These are phyloP conservation scores for Aspergillus transmontanensis DNA, from an alignment of 2,329 filamentous ascomycete genomes.

Conservation along the genomic window DNA sequence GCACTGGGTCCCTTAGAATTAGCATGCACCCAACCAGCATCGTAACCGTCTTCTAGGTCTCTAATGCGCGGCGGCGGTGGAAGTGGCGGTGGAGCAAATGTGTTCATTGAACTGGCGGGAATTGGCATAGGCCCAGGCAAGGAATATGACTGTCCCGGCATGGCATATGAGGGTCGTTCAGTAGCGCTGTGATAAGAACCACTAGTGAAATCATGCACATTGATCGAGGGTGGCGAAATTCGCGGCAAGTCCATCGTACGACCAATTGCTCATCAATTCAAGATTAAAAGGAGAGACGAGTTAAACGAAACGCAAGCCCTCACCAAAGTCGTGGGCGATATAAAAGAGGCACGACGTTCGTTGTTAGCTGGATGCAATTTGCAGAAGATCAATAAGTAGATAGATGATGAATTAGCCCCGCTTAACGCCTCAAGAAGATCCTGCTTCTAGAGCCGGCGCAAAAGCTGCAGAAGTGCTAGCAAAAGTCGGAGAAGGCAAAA, in stretches of 20 bases:
- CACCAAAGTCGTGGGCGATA: conserved; percentile 3
- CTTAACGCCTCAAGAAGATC: conserved; percentile 20
- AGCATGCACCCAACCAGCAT: conserved; percentile 65
- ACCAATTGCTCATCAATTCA: conserved; percentile 22
- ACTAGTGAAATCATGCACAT: conserved; percentile 44
- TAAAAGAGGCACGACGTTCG: conserved; percentile 11
- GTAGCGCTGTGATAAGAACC: conserved; percentile 33
- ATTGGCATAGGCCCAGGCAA: conserved; percentile 64
- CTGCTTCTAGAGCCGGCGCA: conserved; percentile 19
- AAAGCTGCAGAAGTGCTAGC: neutral
- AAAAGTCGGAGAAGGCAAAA: neutral
- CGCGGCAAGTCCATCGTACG: conserved; percentile 50
- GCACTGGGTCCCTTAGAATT: conserved; percentile 56
- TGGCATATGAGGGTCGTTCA: conserved; percentile 42
- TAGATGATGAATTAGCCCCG: conserved; percentile 1
- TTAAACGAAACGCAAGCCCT: conserved; percentile 1
- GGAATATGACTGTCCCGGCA: conserved; percentile 44
- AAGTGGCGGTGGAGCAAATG: conserved; percentile 61
- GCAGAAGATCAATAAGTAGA: conserved; percentile 3
- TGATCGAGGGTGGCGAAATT: conserved; percentile 45
- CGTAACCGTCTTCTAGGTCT: conserved; percentile 59
- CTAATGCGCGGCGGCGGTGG: conserved; percentile 66
- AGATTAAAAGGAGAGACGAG: neutral
- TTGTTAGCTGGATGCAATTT: conserved; percentile 2
- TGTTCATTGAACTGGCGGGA: conserved; percentile 54